These are phyloP conservation scores for Aureobasidium pullulans DNA, from an alignment of 2,329 filamentous ascomycete genomes.

Conservation along the genomic window DNA sequence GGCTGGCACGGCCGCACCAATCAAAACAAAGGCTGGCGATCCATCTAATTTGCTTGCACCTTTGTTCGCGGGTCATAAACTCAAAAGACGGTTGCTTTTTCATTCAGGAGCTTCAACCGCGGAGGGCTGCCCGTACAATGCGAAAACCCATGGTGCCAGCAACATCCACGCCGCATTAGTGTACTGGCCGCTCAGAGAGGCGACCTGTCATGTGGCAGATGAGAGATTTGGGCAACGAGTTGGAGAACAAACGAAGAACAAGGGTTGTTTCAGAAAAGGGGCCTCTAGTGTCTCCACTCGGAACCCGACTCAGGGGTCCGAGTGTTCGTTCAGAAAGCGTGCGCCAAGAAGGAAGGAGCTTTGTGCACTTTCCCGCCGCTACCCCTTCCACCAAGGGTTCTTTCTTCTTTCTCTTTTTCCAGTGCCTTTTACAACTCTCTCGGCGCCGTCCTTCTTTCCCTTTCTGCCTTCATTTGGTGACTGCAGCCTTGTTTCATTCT, in stretches of 20 bases:
- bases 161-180: slow-evolving; percentile 1
- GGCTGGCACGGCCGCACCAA: not conserved
- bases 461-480: slow-evolving; percentile 12
- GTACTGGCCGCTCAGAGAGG: not conserved
- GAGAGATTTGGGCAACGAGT: not conserved
- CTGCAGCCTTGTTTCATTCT: slow-evolving; percentile 13
- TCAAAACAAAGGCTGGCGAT: not conserved
- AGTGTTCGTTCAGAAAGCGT: not conserved
- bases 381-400: not conserved
- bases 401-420: slow-evolving; percentile 8
- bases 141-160: not conserved
- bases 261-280: not conserved
- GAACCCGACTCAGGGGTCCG: not conserved
- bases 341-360: not conserved
- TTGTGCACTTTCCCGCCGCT: slow-evolving; percentile 5
- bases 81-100: not conserved
- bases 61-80: slow-evolving; percentile 11
- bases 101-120: slow-evolving; percentile 1
- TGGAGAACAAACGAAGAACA: slow-evolving; percentile 4
- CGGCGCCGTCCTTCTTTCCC: slow-evolving; percentile 7
- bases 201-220: slow-evolving; percentile 3
- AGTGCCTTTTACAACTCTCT: not conserved
- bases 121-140: not conserved
- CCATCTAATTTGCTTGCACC: slow-evolving; percentile 11
- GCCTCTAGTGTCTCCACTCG: not conserved